Percentiles rank a stretch among this genome's conserved stretches.
Conservation (phyloP, 352 stramenopile genomes). For the Globisporangium echinulatum region DNA sequence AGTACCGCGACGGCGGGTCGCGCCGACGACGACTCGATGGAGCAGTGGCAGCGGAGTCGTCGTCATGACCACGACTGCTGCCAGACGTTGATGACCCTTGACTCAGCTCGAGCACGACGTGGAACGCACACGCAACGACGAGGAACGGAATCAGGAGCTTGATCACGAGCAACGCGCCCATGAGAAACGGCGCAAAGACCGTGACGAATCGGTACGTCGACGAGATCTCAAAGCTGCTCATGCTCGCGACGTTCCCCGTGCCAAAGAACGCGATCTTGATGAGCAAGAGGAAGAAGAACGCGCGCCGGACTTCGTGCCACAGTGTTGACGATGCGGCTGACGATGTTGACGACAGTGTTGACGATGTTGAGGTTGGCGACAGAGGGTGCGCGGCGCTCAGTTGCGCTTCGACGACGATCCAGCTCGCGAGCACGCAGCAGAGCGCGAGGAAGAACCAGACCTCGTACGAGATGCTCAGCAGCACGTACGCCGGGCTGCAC, state of each 20-base stretch:
- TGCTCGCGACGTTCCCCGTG: conserved; percentile 80
- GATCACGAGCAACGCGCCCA: conserved; percentile 67
- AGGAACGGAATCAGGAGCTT: conserved; percentile 82
- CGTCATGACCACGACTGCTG: too few relatives aligned
- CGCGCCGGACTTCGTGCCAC: conserved; percentile 45
- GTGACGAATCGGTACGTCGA: conserved; percentile 83
- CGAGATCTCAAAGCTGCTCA: conserved; percentile 85
- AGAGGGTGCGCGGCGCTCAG: neutral
- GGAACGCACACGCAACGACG: conserved; percentile 61
- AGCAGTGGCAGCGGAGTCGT: too few relatives aligned
- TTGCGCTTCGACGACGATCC: conserved; percentile 46
- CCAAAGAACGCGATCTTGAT: conserved; percentile 84
- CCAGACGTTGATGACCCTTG: neutral
- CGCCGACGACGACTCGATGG: conserved; percentile 6
- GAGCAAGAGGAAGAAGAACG: conserved; percentile 74
- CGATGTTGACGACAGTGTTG: neutral
- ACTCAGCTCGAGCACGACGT: conserved; percentile 37
- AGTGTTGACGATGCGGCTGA: conserved; percentile 4
- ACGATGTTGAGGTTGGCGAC: neutral
- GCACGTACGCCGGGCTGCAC: conserved; percentile 51
- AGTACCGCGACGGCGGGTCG: conserved; percentile 41
- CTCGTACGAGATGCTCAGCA: conserved; percentile 85
- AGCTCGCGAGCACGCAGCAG: conserved; percentile 45
- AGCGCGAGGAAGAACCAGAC: conserved; percentile 73
- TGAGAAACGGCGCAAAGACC: conserved; percentile 78